These are phyloP conservation scores for Tulasnella sp. DNA, from an alignment of 768 basidiomycete species.

Conservation along the genomic window DNA sequence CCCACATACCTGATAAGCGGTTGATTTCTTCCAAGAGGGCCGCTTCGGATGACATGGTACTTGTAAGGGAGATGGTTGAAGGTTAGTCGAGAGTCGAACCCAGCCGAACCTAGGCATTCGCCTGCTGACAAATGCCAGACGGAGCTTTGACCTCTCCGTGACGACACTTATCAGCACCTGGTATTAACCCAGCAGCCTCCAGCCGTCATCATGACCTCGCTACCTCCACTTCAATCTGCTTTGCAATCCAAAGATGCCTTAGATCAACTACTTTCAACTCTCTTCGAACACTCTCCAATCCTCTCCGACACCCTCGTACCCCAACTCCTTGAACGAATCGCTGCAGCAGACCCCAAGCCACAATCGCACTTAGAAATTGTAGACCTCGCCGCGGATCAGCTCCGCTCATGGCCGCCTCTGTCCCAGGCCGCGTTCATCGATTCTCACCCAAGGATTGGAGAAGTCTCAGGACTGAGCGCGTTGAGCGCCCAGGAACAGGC, in stretches of 20 bases:
- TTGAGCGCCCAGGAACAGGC: slow-evolving; percentile 72
- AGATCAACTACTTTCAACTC: slow-evolving; percentile 28
- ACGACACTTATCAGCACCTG: background rate
- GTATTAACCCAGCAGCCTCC: background rate
- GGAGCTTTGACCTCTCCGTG: background rate
- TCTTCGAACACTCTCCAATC: slow-evolving; percentile 60
- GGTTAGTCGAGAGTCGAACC: background rate
- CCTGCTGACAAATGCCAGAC: background rate
- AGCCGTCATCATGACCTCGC: slow-evolving; percentile 7
- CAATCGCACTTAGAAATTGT: slow-evolving; percentile 45
- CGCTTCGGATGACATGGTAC: slow-evolving; percentile 20
- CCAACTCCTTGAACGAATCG: slow-evolving; percentile 17
- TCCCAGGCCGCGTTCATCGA: slow-evolving; percentile 50
- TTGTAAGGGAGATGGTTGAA: background rate
- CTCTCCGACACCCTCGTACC: slow-evolving; percentile 42
- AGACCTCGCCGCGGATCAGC: slow-evolving; percentile 25
- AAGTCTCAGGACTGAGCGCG: slow-evolving; percentile 57
- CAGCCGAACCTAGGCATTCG: background rate
- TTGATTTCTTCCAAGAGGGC: slow-evolving; percentile 23
- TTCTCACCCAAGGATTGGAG: slow-evolving; percentile 86
- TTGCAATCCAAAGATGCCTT: slow-evolving; percentile 20
- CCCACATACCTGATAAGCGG: slow-evolving; percentile 20
- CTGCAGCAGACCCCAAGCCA: slow-evolving; percentile 31
- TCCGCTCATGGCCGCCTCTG: slow-evolving; percentile 16
- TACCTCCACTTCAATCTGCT: background rate